Evolutionary conservation across 179 eudicot species (phyloP), one percentile per base, ranked within the genome.

Genomic region (Silene vulgaris): DNA sequence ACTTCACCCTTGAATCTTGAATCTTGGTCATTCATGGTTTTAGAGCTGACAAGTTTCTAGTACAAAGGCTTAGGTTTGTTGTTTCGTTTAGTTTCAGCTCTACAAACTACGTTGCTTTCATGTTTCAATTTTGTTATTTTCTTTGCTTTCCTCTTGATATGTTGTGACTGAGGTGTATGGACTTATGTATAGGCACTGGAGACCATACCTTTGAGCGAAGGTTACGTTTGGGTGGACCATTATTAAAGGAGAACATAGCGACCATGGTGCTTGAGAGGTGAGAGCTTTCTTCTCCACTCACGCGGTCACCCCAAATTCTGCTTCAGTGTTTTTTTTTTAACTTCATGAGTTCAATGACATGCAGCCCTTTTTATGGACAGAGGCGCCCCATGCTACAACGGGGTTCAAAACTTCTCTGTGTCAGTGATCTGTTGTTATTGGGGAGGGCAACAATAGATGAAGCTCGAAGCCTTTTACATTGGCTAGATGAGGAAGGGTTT

Each of bases 251-350:
- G 82, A 95, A 95, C 76, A 89, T 95, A 79, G 99, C 97, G 78
- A 92, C 97, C n/a, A 89, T 95, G 99, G 97, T 95, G 50, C 99
- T 95, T 73, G 99, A 95, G 85, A 95, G 99, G 97, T 95, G 70
- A 81, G 83, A 32, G 19, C 43, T 59, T 37, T 65, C 13, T 65
- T 74, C 30, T 50, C 26, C 29, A n/a, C 28, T 73, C 17, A 29
- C 19, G 9, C 59, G 1, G 4, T 37, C 45, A 6, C 45, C 5
- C 12, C n/a, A 35, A 21, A 32, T 32, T 52, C 16, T 0, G 13
- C 29, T 62, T 21, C 66, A 23, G 28, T 11, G 1, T 30, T 3
- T n/a, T 69, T 48, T 70, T 6, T 16, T 56, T 67, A 45, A 74
- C 57, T 59, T 40, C 13, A 28, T 1, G 9, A n/a, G 28, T 23